Evolutionary conservation across 208 protist genomes (phyloP).

Genomic region (Angomonas deanei): DNA sequence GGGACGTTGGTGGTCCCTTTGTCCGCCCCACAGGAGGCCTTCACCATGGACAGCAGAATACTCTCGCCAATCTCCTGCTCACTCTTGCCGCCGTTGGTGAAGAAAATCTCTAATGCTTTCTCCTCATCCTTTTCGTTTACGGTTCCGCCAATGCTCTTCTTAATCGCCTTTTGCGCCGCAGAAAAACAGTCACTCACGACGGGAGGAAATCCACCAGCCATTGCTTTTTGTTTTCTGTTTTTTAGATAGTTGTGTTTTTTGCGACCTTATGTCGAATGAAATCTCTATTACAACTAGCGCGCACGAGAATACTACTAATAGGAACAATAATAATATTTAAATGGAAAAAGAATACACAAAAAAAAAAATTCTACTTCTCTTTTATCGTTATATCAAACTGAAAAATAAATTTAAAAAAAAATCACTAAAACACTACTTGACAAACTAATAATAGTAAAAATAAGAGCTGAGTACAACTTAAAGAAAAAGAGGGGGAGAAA

Average conservation of each 20-base stretch:
- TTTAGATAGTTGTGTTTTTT: neutral
- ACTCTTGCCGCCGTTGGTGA: slow-evolving; percentile 24
- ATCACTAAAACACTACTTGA: no score
- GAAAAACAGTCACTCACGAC: slow-evolving; percentile 51
- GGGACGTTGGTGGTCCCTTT: slow-evolving; percentile 60
- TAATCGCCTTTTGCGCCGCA: slow-evolving; percentile 52
- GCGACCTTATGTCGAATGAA: no score
- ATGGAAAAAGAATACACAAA: no score
- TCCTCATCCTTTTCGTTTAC: slow-evolving; percentile 15
- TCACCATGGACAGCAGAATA: slow-evolving; percentile 64
- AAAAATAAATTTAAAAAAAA: neutral
- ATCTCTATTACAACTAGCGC: no score
- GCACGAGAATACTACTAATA: no score
- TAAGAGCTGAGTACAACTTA: neutral
- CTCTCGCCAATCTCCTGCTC: slow-evolving; percentile 30
- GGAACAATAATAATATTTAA: no score
- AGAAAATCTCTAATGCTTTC: slow-evolving; percentile 26
- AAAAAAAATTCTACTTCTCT: neutral
- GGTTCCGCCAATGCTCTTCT: slow-evolving; percentile 44
- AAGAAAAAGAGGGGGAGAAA: slow-evolving; percentile 6
- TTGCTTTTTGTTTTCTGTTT: neutral
- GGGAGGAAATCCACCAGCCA: slow-evolving; percentile 15
- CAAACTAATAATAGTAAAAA: no score
- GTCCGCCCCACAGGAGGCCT: slow-evolving; percentile 66
- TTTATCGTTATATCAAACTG: no score